phyloP scores from a whole-genome alignment of 805 yeast genomes.

The Brettanomyces anomalus region DNA sequence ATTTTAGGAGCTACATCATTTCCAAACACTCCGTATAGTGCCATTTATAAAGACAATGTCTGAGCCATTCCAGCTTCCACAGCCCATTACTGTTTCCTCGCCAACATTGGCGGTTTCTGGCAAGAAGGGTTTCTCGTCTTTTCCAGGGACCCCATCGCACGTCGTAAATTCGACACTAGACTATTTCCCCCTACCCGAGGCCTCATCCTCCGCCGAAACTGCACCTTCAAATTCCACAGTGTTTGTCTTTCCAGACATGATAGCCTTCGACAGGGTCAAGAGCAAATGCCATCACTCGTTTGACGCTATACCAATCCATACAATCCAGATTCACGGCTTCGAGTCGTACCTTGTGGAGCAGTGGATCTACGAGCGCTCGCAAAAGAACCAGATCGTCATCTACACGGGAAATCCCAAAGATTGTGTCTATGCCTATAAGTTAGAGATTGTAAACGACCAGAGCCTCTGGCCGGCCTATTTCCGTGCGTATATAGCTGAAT shows the following conservation, averaged over 20 bases:
- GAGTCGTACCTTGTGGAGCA: conserved; percentile 92
- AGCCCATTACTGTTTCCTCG: too few species aligned
- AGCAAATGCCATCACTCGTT: conserved; percentile 28
- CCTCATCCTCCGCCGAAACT: too few species aligned
- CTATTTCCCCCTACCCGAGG: too few species aligned
- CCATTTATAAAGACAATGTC: too few species aligned
- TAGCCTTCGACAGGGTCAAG: conserved; percentile 38
- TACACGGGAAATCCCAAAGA: conserved; percentile 81
- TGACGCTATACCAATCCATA: conserved; percentile 13
- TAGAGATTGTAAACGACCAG: conserved; percentile 27
- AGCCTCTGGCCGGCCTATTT: conserved; percentile 41
- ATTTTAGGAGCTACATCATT: too few species aligned
- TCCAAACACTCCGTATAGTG: too few species aligned
- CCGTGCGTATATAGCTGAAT: conserved; percentile 53
- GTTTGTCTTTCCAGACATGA: conserved; percentile 42
- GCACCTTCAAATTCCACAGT: too few species aligned
- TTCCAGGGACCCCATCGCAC: too few species aligned
- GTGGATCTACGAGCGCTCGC: conserved; percentile 73
- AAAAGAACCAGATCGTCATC: conserved; percentile 63
- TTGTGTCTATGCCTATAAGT: conserved; percentile 45
- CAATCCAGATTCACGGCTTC: conserved; percentile 42
- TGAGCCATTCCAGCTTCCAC: too few species aligned
- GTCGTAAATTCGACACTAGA: too few species aligned
- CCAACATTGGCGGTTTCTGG: too few species aligned
- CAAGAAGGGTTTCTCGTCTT: too few species aligned